Evolutionary conservation across 148 eudicot species (phyloP), one percentile per base, ranked within the genome.

Genomic region (Dysphania ambrosioides): DNA sequence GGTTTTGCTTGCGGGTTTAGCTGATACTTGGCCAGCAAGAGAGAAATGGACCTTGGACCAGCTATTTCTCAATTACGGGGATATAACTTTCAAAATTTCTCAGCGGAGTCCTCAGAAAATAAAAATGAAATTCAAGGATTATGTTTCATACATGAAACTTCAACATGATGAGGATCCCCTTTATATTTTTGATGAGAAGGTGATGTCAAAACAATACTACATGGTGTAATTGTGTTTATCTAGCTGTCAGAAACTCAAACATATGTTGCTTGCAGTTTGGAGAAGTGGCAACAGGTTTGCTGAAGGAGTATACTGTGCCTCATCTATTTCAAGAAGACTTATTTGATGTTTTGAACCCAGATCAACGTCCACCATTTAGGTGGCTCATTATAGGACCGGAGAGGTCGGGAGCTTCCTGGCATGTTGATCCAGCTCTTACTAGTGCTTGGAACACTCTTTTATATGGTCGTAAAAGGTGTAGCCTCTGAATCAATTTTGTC

Each of bases 341-440:
- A 71, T 95, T 95, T 78, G 94, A 90, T 83, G 87, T 95, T 40
- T 80, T 95, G 83, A 89, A 87, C 53, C 77, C 47, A 21, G 97
- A 92, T 60, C 82, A 87, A 34, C 87, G 97, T 26, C 99, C 99
- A 49, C 81, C 96, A 66, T 95, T 73, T 78, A 86, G 99, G 79
- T 95, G 99, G 99, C 85, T 95, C 72, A 90, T 95, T 77, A 86
- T 90, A 49, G 99, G 99, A 77, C 99, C 99, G 56, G 99, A 92
- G 83, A 92, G 99, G 74, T 95, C 99, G 75, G 99, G 99, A 76
- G 99, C 99, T 64, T 95, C 99, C 55, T 95, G 99, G 99, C 99
- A 95, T 84, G 99, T 95, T 77, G 99, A 95, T 90, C 99, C 99
- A 57, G 96, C 90, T 84, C 97, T 95, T 70, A 92, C 99, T 72